phyloP scores from a whole-genome alignment of 1,139 yeast species.

The Geotrichum histeridarum region DNA sequence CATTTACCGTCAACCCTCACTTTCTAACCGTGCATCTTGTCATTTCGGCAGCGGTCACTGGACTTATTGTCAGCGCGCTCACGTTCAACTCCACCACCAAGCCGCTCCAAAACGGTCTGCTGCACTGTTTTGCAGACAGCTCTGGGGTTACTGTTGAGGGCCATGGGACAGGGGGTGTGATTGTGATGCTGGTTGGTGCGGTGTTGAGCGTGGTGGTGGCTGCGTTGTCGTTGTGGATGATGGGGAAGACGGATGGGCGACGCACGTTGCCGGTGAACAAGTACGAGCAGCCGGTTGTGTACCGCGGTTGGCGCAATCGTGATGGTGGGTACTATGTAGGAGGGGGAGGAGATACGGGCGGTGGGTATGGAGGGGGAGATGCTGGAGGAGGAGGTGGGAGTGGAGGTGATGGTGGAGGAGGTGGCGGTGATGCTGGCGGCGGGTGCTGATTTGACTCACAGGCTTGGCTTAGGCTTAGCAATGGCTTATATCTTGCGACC shows the following conservation, averaged over 20 bases:
- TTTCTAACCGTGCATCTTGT: neutral
- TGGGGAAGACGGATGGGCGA: neutral
- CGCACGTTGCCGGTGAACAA: neutral
- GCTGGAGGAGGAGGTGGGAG: neutral
- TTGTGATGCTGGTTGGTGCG: neutral
- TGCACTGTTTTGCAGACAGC: neutral
- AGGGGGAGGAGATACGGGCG: neutral
- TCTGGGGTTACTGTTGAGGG: neutral
- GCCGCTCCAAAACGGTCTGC: neutral
- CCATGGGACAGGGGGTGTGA: neutral
- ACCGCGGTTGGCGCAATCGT: neutral
- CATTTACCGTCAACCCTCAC: neutral
- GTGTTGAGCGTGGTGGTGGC: neutral
- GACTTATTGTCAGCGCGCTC: neutral
- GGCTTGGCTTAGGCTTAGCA: no score
- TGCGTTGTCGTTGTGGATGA: neutral
- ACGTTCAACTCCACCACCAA: neutral
- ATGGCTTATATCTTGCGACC: no score
- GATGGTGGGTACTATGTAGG: neutral
- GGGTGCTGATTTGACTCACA: no score
- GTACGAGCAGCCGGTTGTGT: neutral
- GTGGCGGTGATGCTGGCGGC: no score
- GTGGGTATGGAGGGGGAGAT: slow-evolving; percentile 1
- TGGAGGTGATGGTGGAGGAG: no score
- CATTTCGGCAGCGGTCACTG: neutral